A percentile compares a stretch with the other conserved stretches of the same genome.
Conservation (phyloP, 345 rosid genomes). For the Zanthoxylum bungeanum region DNA sequence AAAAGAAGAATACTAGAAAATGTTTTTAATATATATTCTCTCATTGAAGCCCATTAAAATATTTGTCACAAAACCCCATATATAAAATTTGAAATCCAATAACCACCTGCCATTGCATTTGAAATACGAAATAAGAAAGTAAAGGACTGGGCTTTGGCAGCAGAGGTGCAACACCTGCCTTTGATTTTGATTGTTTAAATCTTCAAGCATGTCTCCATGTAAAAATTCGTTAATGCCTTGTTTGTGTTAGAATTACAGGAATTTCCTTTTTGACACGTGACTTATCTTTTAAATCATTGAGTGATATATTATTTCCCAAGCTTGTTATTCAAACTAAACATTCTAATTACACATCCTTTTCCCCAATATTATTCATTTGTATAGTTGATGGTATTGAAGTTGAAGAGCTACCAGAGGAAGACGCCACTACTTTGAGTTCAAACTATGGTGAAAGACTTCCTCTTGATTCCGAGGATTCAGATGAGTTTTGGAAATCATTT, state of each 20-base stretch:
- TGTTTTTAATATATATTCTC: not conserved
- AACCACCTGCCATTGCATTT: not conserved
- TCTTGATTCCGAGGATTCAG: slow-evolving; percentile 31
- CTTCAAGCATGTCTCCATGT: not conserved
- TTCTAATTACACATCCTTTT: not conserved
- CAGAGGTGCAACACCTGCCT: not conserved
- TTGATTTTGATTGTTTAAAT: not conserved
- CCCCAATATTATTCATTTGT: slow-evolving; percentile 10
- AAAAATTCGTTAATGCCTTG: not conserved
- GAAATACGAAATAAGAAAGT: not conserved
- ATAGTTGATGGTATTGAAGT: slow-evolving; percentile 43
- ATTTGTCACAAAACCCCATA: not conserved
- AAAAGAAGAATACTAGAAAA: not conserved
- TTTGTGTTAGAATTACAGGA: not conserved
- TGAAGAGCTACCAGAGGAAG: slow-evolving; percentile 46
- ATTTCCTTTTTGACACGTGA: slow-evolving; percentile 5
- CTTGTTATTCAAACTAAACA: not conserved
- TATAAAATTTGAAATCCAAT: not conserved
- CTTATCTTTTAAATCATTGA: not conserved
- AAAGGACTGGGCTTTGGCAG: not conserved
- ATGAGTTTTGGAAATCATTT: slow-evolving; percentile 68
- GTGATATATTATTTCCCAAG: not conserved
- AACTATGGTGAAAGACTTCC: slow-evolving; percentile 27
- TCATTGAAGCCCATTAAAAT: not conserved
- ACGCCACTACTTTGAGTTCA: slow-evolving; percentile 31